Evolutionary conservation across 108 stramenopile genomes (phyloP), one percentile per base, ranked within the genome.

Genomic region (Skeletonema menzelii): DNA sequence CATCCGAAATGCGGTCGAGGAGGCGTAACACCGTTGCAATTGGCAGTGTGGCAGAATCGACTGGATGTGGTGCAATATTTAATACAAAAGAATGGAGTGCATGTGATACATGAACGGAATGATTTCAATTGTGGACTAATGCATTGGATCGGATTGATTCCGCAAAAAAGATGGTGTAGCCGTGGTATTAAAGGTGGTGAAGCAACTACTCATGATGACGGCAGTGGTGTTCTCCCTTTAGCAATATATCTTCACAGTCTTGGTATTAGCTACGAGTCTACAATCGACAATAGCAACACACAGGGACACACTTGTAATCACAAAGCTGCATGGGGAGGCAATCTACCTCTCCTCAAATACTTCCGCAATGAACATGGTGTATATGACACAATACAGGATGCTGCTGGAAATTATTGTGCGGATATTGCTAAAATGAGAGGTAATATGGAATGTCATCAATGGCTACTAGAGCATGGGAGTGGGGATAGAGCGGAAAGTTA

Each of bases 1-100:
- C 72, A 71, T 57, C 63, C 86, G 5, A 67, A 70, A 65, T 64
- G 77, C 10, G 89, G 85, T 22, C 73, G 83, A 27, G 87, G 88
- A 40, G 83, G 84, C 26, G 93, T 95, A 5, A 82, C 93, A 15
- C 93, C 93, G 1, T 77, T 95, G 47, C 93, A 95, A 71, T 58
- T 95, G 44, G 91, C 93, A 15, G 89, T 95, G 35, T 95, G 91
- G 91, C 89, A 90, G 66, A 95, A 95, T 80, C 87, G 82, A 49
- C 49, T 89, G 13, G 60, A 59, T 0, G 65, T 92, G 32, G 88
- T 87, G 42, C 24, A 59, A 46, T 95, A 67, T 47, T 63, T 95
- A 26, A 85, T 89, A n/a, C 77, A 87, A 31, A 15, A 14, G 40
- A 61, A 62, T 53, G 63, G 80, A 58, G 40, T 20, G 27, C 24